phyloP scores from a whole-genome alignment of 2,329 filamentous ascomycete genomes.

The Penicillium verrucosum region DNA sequence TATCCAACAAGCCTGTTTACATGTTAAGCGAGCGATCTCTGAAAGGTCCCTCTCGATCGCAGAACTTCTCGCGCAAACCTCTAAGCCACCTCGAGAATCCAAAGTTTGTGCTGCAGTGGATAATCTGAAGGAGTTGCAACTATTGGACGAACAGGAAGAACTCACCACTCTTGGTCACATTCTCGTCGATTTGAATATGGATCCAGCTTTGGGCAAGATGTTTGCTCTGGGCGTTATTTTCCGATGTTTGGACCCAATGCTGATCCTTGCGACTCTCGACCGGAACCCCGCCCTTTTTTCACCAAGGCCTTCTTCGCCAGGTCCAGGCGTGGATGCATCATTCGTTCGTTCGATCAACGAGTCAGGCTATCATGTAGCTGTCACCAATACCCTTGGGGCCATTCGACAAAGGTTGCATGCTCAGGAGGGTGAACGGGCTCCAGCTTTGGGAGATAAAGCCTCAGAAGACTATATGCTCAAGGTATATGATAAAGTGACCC shows the following conservation, averaged over 20 bases:
- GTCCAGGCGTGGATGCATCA: neutral
- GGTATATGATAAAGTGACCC: neutral
- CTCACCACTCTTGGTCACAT: conserved; percentile 48
- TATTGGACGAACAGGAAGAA: conserved; percentile 43
- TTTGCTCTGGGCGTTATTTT: conserved; percentile 52
- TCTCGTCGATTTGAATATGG: conserved; percentile 43
- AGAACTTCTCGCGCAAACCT: conserved; percentile 43
- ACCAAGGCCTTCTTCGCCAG: neutral
- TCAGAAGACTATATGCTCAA: neutral
- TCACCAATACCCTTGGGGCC: conserved; percentile 42
- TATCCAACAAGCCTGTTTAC: conserved; percentile 46
- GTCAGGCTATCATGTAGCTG: conserved; percentile 47
- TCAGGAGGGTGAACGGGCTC: neutral
- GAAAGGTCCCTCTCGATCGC: conserved; percentile 33
- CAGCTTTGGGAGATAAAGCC: neutral
- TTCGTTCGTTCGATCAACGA: conserved; percentile 12
- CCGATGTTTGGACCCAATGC: conserved; percentile 50
- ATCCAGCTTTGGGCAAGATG: conserved; percentile 50
- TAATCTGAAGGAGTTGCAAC: conserved; percentile 35
- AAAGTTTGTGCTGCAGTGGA: conserved; percentile 40
- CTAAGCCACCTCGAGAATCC: conserved; percentile 44
- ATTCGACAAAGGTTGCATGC: neutral
- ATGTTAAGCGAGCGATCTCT: conserved; percentile 41
- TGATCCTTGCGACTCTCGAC: conserved; percentile 43
- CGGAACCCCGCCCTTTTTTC: conserved; percentile 32